These are phyloP conservation scores for Ilyonectria robusta DNA, from an alignment of 2,329 filamentous ascomycete species.

Conservation along the genomic window DNA sequence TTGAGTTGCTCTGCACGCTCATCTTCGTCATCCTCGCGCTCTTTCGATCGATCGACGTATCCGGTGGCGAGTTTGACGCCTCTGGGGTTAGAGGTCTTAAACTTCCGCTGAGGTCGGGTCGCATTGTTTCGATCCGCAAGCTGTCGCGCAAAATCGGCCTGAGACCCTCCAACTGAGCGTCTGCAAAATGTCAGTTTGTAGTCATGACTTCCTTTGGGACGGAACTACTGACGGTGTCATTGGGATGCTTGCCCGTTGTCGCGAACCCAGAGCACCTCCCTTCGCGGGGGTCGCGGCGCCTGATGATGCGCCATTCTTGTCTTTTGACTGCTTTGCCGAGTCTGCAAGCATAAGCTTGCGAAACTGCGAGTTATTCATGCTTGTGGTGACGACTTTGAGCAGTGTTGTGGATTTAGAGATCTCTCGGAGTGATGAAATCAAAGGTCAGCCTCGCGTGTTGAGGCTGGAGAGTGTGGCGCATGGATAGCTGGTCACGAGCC, in stretches of 20 bases:
- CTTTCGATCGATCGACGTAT: constrained; percentile 85
- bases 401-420: constrained; percentile 4
- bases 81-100: constrained; percentile 84
- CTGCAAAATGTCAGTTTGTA: constrained; percentile 57
- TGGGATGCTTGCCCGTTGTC: constrained; percentile 84
- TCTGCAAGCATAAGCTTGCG: constrained; percentile 79
- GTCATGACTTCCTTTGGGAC: not conserved
- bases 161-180: constrained; percentile 70
- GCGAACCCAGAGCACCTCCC: constrained; percentile 77
- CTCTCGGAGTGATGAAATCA: constrained; percentile 21
- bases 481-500: constrained; percentile 52
- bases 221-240: constrained; percentile 87
- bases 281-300: constrained; percentile 45
- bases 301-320: constrained; percentile 63
- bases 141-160: constrained; percentile 85
- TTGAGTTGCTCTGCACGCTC: constrained; percentile 77
- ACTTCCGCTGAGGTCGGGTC: constrained; percentile 75
- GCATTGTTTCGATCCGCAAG: constrained; percentile 79
- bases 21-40: constrained; percentile 68
- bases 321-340: constrained; percentile 55
- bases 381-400: constrained; percentile 10
- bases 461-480: constrained; percentile 43
- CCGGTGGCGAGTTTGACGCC: constrained; percentile 84
- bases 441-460: constrained; percentile 36
- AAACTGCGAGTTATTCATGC: constrained; percentile 97